These are phyloP conservation scores for Ogataea chonburiensis DNA, from an alignment of 805 yeast species.

Conservation along the genomic window DNA sequence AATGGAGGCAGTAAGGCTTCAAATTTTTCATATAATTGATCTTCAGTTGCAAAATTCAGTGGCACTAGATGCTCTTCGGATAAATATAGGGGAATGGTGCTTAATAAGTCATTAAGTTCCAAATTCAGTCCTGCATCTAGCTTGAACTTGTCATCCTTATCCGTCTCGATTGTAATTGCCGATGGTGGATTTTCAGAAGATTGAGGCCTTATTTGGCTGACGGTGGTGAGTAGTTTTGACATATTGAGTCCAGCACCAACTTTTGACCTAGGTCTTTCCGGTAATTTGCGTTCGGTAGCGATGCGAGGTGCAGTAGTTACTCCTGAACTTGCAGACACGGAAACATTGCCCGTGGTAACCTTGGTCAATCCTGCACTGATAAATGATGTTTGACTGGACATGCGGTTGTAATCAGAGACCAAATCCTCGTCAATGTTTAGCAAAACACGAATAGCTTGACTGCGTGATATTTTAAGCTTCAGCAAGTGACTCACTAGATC, in stretches of 20 bases:
- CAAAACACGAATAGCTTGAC: conserved; percentile 28
- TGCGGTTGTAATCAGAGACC: conserved; percentile 19
- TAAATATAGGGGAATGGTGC: conserved; percentile 23
- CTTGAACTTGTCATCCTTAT: background rate
- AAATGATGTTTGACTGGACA: conserved; percentile 21
- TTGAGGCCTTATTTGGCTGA: conserved; percentile 1
- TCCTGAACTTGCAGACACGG: background rate
- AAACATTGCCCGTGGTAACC: conserved; percentile 23
- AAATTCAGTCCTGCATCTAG: background rate
- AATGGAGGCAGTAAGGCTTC: conserved; percentile 41
- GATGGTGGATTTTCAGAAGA: conserved; percentile 5
- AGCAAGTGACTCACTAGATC: conserved; percentile 46
- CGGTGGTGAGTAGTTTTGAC: background rate
- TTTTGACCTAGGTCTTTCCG: conserved; percentile 19
- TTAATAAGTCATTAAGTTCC: conserved; percentile 4
- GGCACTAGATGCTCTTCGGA: conserved; percentile 38
- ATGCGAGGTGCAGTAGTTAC: background rate
- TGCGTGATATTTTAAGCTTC: conserved; percentile 31
- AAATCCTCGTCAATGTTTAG: conserved; percentile 32
- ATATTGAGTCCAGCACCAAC: conserved; percentile 7
- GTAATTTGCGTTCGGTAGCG: conserved; percentile 1
- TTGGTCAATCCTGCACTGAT: conserved; percentile 31
- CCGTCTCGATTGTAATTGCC: background rate
- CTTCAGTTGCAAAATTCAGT: conserved; percentile 29
- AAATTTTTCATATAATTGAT: conserved; percentile 30